Percentiles rank a stretch among this genome's conserved stretches.
Evolutionary conservation across 2,329 filamentous ascomycete genomes (phyloP).

Genomic region (Diaporthe sp.): DNA sequence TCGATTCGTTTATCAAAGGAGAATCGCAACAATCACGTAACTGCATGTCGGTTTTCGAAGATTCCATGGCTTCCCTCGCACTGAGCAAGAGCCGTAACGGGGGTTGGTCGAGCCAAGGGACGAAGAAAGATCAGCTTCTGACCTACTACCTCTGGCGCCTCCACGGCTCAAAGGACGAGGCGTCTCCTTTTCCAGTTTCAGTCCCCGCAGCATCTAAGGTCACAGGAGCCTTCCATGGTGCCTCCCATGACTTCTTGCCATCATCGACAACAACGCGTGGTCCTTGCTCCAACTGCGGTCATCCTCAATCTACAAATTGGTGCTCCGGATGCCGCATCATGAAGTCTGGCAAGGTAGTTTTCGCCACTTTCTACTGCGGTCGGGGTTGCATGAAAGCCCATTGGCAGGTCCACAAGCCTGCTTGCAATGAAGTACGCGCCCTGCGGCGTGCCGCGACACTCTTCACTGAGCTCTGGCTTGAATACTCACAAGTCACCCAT

Average conservation of each 20-base stretch:
- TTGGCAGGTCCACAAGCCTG: not conserved
- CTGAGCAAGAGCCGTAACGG: not conserved
- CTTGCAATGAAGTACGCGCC: not conserved
- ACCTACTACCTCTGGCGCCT: not conserved
- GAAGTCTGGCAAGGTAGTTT: not conserved
- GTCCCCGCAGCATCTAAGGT: too few species aligned
- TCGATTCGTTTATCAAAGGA: too few species aligned
- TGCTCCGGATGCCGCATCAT: not conserved
- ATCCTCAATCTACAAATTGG: not conserved
- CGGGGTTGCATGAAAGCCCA: not conserved
- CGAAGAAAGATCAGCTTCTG: not conserved
- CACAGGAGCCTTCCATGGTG: not conserved
- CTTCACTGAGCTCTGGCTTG: constrained; percentile 8
- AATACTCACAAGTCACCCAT: too few species aligned
- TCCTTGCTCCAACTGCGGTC: not conserved
- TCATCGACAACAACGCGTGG: not conserved
- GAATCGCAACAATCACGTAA: too few species aligned
- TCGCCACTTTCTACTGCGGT: constrained; percentile 2
- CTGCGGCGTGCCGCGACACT: not conserved
- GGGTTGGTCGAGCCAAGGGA: not conserved
- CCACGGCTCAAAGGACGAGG: not conserved
- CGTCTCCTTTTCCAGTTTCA: too few species aligned
- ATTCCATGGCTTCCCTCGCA: not conserved
- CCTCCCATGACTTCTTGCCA: not conserved
- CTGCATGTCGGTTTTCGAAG: too few species aligned